Conservation (phyloP, 331 rosid species). For the Saraca asoca region DNA sequence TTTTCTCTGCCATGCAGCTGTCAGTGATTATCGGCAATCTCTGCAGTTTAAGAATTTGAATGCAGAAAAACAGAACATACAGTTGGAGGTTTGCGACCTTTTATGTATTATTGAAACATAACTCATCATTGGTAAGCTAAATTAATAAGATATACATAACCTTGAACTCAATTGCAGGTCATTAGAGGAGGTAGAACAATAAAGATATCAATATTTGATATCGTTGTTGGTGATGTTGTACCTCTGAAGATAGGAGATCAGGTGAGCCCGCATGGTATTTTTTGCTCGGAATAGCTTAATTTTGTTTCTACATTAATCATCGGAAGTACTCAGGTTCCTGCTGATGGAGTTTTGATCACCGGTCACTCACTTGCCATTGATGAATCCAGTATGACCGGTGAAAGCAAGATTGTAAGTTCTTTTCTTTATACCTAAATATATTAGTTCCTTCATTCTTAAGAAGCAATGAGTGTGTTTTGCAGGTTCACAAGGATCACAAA, state of each 20-base stretch:
- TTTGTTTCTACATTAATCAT: constrained; percentile 17
- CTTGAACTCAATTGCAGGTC: constrained; percentile 53
- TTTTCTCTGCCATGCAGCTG: constrained; percentile 55
- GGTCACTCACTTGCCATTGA: constrained; percentile 93
- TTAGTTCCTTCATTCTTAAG: too few species aligned
- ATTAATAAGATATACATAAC: constrained; percentile 10
- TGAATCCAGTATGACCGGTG: constrained; percentile 99
- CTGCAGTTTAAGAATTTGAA: constrained; percentile 92
- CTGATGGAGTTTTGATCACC: constrained; percentile 80
- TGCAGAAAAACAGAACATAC: constrained; percentile 85
- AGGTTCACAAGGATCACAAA: constrained; percentile 90
- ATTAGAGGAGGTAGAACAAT: constrained; percentile 77
- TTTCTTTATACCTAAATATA: constrained; percentile 25
- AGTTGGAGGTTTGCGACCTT: constrained; percentile 71
- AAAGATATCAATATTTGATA: constrained; percentile 82
- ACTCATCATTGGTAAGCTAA: constrained; percentile 23
- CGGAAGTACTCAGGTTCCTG: constrained; percentile 68
- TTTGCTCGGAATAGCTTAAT: constrained; percentile 16
- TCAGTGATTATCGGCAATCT: constrained; percentile 93
- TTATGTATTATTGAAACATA: constrained; percentile 1
- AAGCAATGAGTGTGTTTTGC: constrained; percentile 19
- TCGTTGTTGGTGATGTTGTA: constrained; percentile 92
- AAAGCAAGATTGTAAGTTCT: constrained; percentile 92
- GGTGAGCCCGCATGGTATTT: constrained; percentile 51
- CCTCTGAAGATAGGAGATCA: constrained; percentile 97